Base-by-base conservation (phyloP, 805 yeast genomes). In the Naumovozyma castellii region DNA sequence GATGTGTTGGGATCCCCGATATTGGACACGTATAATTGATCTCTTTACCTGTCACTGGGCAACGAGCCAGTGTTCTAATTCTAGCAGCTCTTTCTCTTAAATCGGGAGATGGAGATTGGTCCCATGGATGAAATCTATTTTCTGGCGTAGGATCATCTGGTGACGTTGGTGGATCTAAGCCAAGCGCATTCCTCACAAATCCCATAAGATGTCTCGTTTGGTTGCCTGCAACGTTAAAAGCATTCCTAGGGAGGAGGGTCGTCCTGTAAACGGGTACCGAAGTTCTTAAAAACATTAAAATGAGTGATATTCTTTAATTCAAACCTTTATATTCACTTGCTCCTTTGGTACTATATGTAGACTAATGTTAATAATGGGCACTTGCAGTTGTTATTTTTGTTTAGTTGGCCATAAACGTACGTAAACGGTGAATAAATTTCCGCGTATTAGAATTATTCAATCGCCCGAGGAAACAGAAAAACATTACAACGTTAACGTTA, bases 1-100 rank as follows among this genome's bases (percentile, higher is more conserved):
- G 94, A 61, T 92, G 98, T 3, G 98, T 92, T 18, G 98, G 98
- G 37, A 92, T 87, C 2, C 98, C 98, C 3, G 95, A 84, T 41
- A 74, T 66, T 1, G 98, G 98, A 65, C 97, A 92, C 2, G 88
- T 84, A 60, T 71, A 92, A 48, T 80, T 72, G 43, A 92, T 84
- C 35, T 82, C 80, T 47, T 78, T 73, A 15, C 77, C 71, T 0
- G 97, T 88, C 10, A 88, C 92, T 0, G 97, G 97, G 61, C 97
- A 90, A 54, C 75, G 74, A 9, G 95, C 96, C 45, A 79, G 71
- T 3, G 94, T 81, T 57, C 88, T 75, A 46, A 90, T 92, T 42
- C 80, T 76, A 16, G 95, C 96, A 1, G 97, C 97, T 45, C 97
- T 73, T 49, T 85, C 82, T 47, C 97, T 75, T 43, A 90, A 69